These are phyloP conservation scores for Botrytis byssoidea DNA, from an alignment of 2,329 filamentous ascomycete species.

Conservation along the genomic window DNA sequence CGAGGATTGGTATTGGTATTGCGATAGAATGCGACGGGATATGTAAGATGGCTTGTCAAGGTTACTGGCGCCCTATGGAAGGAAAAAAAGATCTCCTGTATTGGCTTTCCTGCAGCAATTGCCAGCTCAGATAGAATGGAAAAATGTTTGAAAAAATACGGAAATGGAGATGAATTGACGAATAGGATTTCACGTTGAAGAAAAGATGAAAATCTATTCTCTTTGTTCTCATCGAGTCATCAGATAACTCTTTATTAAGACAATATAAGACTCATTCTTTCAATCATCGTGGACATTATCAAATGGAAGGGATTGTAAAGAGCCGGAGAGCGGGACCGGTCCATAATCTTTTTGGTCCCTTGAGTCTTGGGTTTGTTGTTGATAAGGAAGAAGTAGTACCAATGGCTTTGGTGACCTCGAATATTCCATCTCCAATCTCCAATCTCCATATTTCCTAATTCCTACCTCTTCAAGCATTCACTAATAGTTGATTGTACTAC, in stretches of 20 bases:
- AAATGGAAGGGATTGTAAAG: conserved; percentile 8
- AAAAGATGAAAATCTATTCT: background rate
- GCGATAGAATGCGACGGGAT: conserved; percentile 12
- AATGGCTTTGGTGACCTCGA: background rate
- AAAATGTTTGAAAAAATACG: background rate
- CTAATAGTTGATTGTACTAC: background rate
- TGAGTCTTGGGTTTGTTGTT: background rate
- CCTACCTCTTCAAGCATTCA: background rate
- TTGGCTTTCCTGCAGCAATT: conserved; percentile 17
- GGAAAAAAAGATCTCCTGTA: background rate
- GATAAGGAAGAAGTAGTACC: background rate
- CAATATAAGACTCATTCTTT: background rate
- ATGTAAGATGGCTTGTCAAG: conserved; percentile 23
- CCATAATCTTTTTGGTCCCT: background rate
- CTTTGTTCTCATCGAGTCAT: conserved; percentile 14
- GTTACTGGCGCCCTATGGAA: conserved; percentile 10
- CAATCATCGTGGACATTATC: conserved; percentile 8
- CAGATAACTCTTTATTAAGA: background rate
- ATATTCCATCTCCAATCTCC: background rate
- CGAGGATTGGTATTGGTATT: conserved; percentile 10
- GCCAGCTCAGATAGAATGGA: conserved; percentile 15
- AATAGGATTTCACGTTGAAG: background rate
- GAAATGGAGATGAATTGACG: conserved; percentile 6
- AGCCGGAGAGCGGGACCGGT: conserved; percentile 5
- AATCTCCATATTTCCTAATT: background rate